Evolutionary conservation across 495 filamentous ascomycete species (phyloP).

Genomic region (Penicillium waksmanii): DNA sequence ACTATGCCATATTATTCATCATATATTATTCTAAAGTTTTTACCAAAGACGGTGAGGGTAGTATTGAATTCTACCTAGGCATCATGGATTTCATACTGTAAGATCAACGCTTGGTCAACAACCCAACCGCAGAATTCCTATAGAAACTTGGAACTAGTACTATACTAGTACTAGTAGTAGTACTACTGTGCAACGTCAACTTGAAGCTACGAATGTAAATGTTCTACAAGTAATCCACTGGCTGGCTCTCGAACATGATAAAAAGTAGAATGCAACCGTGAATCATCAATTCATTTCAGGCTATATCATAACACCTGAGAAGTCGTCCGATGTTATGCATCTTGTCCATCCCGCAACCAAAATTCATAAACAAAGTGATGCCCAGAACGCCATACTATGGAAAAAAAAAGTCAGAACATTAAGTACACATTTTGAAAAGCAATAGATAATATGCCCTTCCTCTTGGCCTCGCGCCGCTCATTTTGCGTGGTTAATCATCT

Average conservation of each 20-base stretch:
- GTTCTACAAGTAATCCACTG: no score
- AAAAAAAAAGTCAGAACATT: conserved; percentile 13
- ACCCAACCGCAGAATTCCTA: no score
- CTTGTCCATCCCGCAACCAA: neutral
- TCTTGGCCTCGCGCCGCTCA: conserved; percentile 36
- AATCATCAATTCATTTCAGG: conserved; percentile 31
- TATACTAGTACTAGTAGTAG: no score
- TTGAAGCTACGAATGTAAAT: no score
- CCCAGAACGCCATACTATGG: conserved; percentile 27
- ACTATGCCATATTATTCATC: conserved; percentile 9
- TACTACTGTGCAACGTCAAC: no score
- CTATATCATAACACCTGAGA: conserved; percentile 17
- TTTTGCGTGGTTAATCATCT: conserved; percentile 85
- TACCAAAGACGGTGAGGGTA: neutral
- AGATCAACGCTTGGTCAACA: neutral
- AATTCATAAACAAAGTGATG: conserved; percentile 11
- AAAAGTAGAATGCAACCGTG: neutral
- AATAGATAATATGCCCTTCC: neutral
- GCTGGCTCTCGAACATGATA: neutral
- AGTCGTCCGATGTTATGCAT: neutral
- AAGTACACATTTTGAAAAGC: neutral
- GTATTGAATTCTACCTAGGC: neutral
- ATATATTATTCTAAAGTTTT: neutral
- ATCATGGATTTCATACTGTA: neutral
- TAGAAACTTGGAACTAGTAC: no score